Evolutionary conservation across 1,284 basidiomycete species (phyloP).

Genomic region (Hypsizygus ulmarius): DNA sequence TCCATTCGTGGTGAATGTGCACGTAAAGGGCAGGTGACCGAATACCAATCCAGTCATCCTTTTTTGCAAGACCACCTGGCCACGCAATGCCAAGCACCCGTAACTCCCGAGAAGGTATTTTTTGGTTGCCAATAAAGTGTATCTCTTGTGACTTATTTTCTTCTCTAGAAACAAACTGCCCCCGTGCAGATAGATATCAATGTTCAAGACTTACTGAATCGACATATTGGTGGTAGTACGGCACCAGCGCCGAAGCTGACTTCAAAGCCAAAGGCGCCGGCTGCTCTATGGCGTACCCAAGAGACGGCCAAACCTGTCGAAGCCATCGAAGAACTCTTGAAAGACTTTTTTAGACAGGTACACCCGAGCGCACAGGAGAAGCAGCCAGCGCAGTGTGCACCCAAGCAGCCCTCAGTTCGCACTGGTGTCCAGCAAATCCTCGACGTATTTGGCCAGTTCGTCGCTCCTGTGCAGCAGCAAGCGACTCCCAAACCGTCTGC

Average conservation of each 20-base stretch:
- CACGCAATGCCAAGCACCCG: slow-evolving; percentile 2
- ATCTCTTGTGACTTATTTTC: not conserved
- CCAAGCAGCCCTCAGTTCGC: too few species aligned
- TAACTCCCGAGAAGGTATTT: slow-evolving; percentile 5
- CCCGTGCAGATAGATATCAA: not conserved
- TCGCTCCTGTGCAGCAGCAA: too few species aligned
- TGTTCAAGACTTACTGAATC: not conserved
- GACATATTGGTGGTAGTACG: not conserved
- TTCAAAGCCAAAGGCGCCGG: not conserved
- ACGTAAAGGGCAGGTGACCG: not conserved
- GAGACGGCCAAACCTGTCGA: too few species aligned
- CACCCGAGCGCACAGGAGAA: too few species aligned
- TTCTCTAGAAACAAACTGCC: not conserved
- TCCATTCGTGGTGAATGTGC: not conserved
- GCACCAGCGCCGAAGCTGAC: not conserved
- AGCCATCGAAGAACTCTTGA: too few species aligned
- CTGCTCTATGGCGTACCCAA: not conserved
- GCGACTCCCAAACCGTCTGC: too few species aligned
- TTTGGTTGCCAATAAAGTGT: not conserved
- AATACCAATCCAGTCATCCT: slow-evolving; percentile 4
- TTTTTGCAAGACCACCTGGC: slow-evolving; percentile 2
- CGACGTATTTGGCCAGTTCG: too few species aligned
- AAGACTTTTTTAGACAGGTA: too few species aligned
- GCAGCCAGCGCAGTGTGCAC: too few species aligned
- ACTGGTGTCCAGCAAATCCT: too few species aligned